Evolutionary conservation across 2,329 filamentous ascomycete genomes (phyloP).

Genomic region (Paracoccidioides brasiliensis): DNA sequence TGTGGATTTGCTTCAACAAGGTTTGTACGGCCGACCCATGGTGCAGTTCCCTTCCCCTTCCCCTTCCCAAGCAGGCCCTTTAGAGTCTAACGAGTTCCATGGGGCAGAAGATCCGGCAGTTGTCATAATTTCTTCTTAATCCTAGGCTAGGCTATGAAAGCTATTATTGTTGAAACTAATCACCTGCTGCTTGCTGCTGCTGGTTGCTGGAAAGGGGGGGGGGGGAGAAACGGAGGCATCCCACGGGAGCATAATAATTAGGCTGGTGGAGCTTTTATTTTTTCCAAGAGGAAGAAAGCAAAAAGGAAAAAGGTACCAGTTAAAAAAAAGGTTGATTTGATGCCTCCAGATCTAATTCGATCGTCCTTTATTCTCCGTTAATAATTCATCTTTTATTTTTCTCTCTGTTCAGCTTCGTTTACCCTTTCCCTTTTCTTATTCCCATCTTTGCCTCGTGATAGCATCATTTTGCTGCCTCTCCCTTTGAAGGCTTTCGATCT

Average conservation of each 20-base stretch:
- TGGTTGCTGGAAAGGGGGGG: too few species aligned
- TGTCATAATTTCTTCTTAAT: too few species aligned
- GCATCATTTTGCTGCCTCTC: too few species aligned
- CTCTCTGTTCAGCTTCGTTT: slow-evolving; percentile 6
- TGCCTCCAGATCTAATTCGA: slow-evolving; percentile 1
- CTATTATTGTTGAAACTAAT: too few species aligned
- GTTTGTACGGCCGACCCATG: neutral
- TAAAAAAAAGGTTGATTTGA: neutral
- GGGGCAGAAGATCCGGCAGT: neutral
- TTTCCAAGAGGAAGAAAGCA: neutral
- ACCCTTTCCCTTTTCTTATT: neutral
- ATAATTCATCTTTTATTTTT: slow-evolving; percentile 13
- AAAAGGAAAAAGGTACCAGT: neutral
- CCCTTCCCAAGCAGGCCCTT: neutral
- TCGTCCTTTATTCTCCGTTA: neutral
- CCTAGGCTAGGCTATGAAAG: too few species aligned
- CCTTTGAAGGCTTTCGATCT: too few species aligned
- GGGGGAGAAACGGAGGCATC: too few species aligned
- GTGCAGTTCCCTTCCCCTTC: neutral
- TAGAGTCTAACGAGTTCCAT: neutral
- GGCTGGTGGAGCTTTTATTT: neutral
- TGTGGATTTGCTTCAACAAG: too few species aligned
- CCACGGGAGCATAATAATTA: neutral
- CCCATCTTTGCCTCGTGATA: neutral
- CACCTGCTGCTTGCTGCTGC: too few species aligned